Evolutionary conservation across 805 yeast genomes (phyloP), one percentile per base, ranked within the genome.

Genomic region (Nakazawaea anatomiae): DNA sequence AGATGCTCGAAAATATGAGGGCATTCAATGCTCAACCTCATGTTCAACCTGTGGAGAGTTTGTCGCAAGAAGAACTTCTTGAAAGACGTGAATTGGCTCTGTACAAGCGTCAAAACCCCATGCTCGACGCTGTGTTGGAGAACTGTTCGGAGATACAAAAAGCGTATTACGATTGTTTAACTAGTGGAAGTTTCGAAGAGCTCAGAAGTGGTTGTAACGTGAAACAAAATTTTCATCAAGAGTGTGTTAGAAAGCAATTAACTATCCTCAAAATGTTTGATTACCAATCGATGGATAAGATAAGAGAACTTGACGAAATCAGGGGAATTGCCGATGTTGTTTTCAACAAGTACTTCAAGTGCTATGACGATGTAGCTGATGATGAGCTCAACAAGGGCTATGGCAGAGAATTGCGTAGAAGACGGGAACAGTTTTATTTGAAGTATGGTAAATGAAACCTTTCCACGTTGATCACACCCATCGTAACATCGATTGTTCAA

Each of bases 101-200:
- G 5, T 69, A 68, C 52, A 56, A 57, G 41, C 58, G 70, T 30
- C 57, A 58, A 30, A 58, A 64, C 46, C 57, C 62, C 2, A 44
- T 57, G 9, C 55, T 56, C 14, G 68, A 65, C 51, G 60, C 66
- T 2, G 62, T 66, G 1, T 50, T 60, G 4, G 59, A 60, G 10
- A 69, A 69, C 51, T 69, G 73, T 49, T 57, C 69, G 11, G 73
- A 68, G 48, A 54, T 66, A 5, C 69, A 64, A 43, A 44, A 54
- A n/a, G 41, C 43, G 35, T 65, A 61, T 46, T 52, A 63, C 29
- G 55, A 61, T 14, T 68, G 72, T 54, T 42, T 52, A n/a, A 30
- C 51, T 2, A 38, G 34, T 18, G 53, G 54, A 1, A 14, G 44
- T 1, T 28, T 54, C 10, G 11, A 14, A 36, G 53, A 54, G 29